Evolutionary conservation across 83 land plant species (phyloP).

Genomic region (Picea mariana): DNA sequence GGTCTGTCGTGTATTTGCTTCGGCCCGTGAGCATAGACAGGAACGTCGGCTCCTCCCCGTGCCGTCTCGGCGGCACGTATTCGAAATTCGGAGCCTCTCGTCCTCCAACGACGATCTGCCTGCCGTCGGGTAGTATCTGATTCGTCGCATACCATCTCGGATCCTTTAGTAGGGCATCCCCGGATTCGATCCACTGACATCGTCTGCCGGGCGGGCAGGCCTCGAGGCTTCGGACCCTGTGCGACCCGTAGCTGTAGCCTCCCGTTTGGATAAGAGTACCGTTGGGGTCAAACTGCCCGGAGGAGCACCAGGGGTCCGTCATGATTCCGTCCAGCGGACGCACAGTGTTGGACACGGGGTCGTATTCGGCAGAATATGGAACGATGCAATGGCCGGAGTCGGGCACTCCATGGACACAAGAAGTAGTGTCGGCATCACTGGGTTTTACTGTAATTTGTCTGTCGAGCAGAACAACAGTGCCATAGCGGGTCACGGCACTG

Average conservation of each 20-base stretch:
- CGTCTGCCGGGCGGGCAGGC: slow-evolving; percentile 19
- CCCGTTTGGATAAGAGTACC: slow-evolving; percentile 42
- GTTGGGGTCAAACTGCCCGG: slow-evolving; percentile 25
- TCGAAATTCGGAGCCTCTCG: slow-evolving; percentile 21
- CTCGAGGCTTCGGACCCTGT: slow-evolving; percentile 22
- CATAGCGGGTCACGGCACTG: slow-evolving; percentile 37
- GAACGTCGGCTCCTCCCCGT: not conserved
- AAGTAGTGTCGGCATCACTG: too few species aligned
- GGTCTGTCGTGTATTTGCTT: too few species aligned
- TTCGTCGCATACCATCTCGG: slow-evolving; percentile 36
- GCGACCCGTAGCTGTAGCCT: slow-evolving; percentile 21
- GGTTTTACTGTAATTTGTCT: too few species aligned
- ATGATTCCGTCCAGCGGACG: slow-evolving; percentile 26
- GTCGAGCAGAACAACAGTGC: slow-evolving; percentile 23
- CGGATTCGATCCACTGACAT: slow-evolving; percentile 34
- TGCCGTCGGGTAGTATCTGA: slow-evolving; percentile 45
- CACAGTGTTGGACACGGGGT: slow-evolving; percentile 23
- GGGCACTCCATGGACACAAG: slow-evolving; percentile 11
- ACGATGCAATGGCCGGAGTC: slow-evolving; percentile 38
- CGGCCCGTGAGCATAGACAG: not conserved
- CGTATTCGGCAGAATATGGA: slow-evolving; percentile 26
- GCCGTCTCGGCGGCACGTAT: slow-evolving; percentile 22
- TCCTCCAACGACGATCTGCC: slow-evolving; percentile 32
- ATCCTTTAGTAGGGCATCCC: not conserved
- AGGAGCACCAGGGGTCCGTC: slow-evolving; percentile 50